phyloP scores from a whole-genome alignment of 78 protist genomes.

The Polysphondylium violaceum region DNA sequence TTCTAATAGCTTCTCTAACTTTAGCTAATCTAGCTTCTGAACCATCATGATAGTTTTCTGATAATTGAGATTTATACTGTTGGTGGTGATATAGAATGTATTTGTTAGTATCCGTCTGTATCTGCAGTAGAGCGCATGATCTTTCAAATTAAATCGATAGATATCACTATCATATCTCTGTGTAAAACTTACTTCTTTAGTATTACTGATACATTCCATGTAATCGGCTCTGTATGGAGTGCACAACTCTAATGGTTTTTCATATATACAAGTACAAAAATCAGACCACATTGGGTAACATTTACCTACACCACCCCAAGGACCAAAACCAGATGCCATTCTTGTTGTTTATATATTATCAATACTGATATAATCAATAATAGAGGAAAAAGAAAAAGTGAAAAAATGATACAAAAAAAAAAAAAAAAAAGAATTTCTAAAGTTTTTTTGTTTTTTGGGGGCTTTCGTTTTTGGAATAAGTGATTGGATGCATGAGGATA shows the following conservation, averaged over 20 bases:
- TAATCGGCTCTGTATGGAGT: conserved; percentile 70
- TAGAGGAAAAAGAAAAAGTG: no score
- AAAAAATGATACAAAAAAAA: no score
- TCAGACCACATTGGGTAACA: conserved; percentile 65
- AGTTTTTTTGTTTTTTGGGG: no score
- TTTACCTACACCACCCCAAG: conserved; percentile 56
- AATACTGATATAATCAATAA: no score
- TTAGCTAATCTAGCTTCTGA: conserved; percentile 14
- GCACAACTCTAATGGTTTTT: conserved; percentile 64
- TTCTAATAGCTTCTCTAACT: conserved; percentile 58
- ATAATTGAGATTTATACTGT: conserved; percentile 14
- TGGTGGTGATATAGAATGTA: neutral
- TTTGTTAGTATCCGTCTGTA: neutral
- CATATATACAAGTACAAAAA: conserved; percentile 56
- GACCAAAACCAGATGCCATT: conserved; percentile 65
- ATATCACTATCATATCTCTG: neutral
- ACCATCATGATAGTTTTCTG: conserved; percentile 32
- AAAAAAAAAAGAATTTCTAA: no score
- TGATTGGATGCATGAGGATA: no score
- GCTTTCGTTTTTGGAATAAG: no score
- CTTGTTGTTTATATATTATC: neutral
- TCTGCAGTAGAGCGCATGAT: neutral
- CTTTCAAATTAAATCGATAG: neutral
- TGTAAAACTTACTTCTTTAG: conserved; percentile 33
- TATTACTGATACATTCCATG: conserved; percentile 42